phyloP scores from a whole-genome alignment of 257 asterid species.

The Solanum clarkiae region DNA sequence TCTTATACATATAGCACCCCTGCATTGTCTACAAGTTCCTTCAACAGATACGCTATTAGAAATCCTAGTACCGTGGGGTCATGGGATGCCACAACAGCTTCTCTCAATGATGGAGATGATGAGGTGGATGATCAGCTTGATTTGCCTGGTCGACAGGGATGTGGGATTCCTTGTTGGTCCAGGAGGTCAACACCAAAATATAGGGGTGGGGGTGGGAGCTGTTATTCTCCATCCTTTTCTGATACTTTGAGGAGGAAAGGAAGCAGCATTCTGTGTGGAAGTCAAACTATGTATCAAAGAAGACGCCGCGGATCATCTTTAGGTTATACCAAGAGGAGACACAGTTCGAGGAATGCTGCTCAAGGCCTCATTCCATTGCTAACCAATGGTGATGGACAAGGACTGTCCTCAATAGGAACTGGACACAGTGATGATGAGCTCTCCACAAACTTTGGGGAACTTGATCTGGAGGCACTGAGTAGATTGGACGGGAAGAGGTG shows the following conservation, averaged over 20 bases:
- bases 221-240: constrained; percentile 80
- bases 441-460: constrained; percentile 61
- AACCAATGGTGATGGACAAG: constrained; percentile 30
- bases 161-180: constrained; percentile 98
- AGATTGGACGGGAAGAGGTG: constrained; percentile 74
- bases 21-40: constrained; percentile 69
- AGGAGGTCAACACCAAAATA: constrained; percentile 87
- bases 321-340: constrained; percentile 52
- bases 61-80: constrained; percentile 74
- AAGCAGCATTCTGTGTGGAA: constrained; percentile 61
- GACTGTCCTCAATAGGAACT: constrained; percentile 49
- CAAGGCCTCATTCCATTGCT: constrained; percentile 71
- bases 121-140: constrained; percentile 78
- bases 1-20: constrained; percentile 63
- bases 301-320: constrained; percentile 37
- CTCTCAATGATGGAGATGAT: constrained; percentile 71
- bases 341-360: constrained; percentile 25
- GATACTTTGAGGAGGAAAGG: constrained; percentile 87
- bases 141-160: constrained; percentile 71
- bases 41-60: constrained; percentile 35
- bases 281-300: constrained; percentile 34
- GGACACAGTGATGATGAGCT: constrained; percentile 63
- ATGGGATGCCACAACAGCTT: constrained; percentile 80
- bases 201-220: constrained; percentile 53
- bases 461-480: constrained; percentile 81